Base-by-base conservation (phyloP, 306 rosid species). In the Cajanus cajan region DNA sequence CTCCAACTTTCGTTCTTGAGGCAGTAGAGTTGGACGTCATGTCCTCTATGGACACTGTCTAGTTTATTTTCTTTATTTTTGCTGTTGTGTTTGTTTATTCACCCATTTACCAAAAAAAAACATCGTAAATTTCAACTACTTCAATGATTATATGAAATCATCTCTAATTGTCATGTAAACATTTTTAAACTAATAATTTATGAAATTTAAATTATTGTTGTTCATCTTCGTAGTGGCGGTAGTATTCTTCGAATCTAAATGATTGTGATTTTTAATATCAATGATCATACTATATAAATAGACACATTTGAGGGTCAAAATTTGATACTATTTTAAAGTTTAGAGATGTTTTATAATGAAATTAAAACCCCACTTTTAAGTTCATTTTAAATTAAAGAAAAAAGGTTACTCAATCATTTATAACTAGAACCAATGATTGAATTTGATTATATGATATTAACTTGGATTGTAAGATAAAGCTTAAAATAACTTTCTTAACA, bases 351-450 rank as follows among this genome's bases (percentile, higher is more conserved):
- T 8, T 58, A 41, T 12, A 73, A 63, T 28, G 4, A 73, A n/a
- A n/a, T n/a, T n/a, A n/a, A n/a, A 72, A 25, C 68, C 68, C 11
- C 40, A 31, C 4, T 47, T 50, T 70, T 37, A 62, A 40, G 36
- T 61, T 24, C 54, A 7, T 25, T 47, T 18, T 19, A 36, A 24
- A 6, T 2, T 2, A 44, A 58, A 58, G 44, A 45, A 18, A 61
- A n/a, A 45, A 28, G 37, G 52, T 19, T 43, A 39, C 75, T 10
- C 44, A 68, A 78, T 54, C 69, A 39, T 78, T 44, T 43, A 59
- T 50, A 15, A 51, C 22, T 41, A 44, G 2, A 44, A 55, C 28
- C 76, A 74, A 74, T 81, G 55, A 74, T 74, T 73, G 68, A 28
- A 54, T 65, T 66, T 55, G 70, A 66, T 50, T 63, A 34, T 64